phyloP scores from a whole-genome alignment of 1,284 basidiomycete genomes.

The Pseudozyma tsukubaensis region DNA sequence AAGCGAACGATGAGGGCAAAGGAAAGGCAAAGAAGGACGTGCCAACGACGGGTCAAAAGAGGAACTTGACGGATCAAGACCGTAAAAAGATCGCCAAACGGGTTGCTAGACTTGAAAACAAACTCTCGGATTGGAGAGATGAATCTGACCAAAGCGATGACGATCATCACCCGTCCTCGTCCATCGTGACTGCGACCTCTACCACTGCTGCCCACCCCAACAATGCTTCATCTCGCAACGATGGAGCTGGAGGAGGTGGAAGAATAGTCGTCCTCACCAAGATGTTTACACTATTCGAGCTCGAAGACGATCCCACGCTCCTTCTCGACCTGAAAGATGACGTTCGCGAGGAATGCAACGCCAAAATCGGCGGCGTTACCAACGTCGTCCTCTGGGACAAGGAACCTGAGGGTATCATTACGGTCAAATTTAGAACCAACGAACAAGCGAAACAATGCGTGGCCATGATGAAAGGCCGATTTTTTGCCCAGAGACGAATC shows the following conservation, averaged over 20 bases:
- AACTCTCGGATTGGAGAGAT: slow-evolving; percentile 64
- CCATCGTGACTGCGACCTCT: slow-evolving; percentile 1
- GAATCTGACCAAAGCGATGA: slow-evolving; percentile 35
- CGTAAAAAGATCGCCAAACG: slow-evolving; percentile 52
- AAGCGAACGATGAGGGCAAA: neutral
- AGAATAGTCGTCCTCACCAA: slow-evolving; percentile 70
- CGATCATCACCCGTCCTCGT: neutral
- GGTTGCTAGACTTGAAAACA: slow-evolving; percentile 55
- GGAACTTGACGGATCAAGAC: slow-evolving; percentile 46
- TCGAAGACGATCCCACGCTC: slow-evolving; percentile 86
- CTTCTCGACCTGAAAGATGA: slow-evolving; percentile 95
- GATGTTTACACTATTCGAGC: slow-evolving; percentile 90
- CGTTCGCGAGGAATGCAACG: slow-evolving; percentile 90
- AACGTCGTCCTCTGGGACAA: slow-evolving; percentile 96
- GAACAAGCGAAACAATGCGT: slow-evolving; percentile 89
- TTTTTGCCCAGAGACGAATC: slow-evolving; percentile 85
- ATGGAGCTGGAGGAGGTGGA: neutral
- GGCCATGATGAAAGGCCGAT: slow-evolving; percentile 94
- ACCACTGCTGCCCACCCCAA: no score
- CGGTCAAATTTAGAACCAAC: slow-evolving; percentile 91
- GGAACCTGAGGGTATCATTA: slow-evolving; percentile 94
- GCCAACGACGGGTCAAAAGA: neutral
- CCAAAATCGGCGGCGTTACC: slow-evolving; percentile 88
- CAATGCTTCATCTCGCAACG: neutral
- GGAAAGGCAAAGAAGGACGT: slow-evolving; percentile 1